phyloP scores from a whole-genome alignment of 106 monocot genomes.

The Platanthera zijinensis region DNA sequence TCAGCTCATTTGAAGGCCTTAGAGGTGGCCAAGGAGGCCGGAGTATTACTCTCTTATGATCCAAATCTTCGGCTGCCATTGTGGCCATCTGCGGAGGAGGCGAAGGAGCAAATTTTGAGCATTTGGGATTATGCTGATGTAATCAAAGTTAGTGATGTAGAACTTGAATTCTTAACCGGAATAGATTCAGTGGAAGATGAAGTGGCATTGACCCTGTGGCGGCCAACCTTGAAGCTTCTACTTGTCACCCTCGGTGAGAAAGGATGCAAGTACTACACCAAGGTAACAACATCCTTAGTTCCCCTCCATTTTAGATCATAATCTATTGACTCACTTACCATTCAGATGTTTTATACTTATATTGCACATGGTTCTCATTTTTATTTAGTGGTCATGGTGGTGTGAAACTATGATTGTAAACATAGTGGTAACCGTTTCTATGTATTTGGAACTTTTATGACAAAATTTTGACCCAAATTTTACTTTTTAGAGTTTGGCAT shows the following conservation, averaged over 20 bases:
- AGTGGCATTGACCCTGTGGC: slow-evolving; percentile 16
- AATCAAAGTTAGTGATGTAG: slow-evolving; percentile 33
- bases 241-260: slow-evolving; percentile 14
- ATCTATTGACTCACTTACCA: background rate
- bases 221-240: slow-evolving; percentile 15
- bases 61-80: slow-evolving; percentile 45
- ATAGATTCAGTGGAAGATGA: slow-evolving; percentile 8
- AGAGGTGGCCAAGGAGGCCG: slow-evolving; percentile 39
- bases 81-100: slow-evolving; percentile 44
- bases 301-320: background rate
- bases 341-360: background rate
- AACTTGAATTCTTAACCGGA: slow-evolving; percentile 22
- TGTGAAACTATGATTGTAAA: too few relatives aligned
- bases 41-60: slow-evolving; percentile 44
- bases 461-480: too few relatives aligned
- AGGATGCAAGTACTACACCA: slow-evolving; percentile 20
- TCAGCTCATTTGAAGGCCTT: slow-evolving; percentile 36
- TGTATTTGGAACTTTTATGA: too few relatives aligned
- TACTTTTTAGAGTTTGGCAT: too few relatives aligned
- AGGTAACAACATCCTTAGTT: background rate
- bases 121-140: slow-evolving; percentile 53
- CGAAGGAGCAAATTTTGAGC: slow-evolving; percentile 44
- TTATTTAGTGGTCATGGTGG: too few relatives aligned
- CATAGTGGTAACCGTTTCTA: too few relatives aligned
- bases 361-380: too few relatives aligned